phyloP scores from a whole-genome alignment of 2,329 filamentous ascomycete genomes.

The Fusarium oxysporum region DNA sequence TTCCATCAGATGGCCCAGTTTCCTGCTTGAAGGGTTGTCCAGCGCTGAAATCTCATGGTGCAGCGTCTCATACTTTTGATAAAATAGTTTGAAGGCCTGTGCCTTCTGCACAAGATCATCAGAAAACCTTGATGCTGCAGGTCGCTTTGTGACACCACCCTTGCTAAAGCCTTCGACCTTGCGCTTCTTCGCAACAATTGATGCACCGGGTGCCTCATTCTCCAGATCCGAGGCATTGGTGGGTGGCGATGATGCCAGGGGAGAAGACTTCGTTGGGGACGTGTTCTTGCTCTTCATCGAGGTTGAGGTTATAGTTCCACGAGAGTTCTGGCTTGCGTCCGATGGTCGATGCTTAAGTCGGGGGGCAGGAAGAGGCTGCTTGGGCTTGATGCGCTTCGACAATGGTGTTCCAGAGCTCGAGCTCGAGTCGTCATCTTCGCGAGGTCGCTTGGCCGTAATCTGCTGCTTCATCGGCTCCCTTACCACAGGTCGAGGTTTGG shows the following conservation, averaged over 20 bases:
- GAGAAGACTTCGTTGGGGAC: conserved; percentile 72
- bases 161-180: conserved; percentile 51
- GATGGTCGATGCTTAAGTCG: conserved; percentile 60
- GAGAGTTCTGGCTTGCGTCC: conserved; percentile 62
- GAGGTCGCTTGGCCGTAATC: conserved; percentile 60
- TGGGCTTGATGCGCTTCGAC: conserved; percentile 67
- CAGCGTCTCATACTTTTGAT: conserved; percentile 67
- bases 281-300: conserved; percentile 64
- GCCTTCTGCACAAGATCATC: conserved; percentile 64
- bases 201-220: conserved; percentile 49
- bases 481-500: conserved; percentile 45
- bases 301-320: conserved; percentile 52
- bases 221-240: conserved; percentile 74
- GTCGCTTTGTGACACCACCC: conserved; percentile 45
- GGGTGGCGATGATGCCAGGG: conserved; percentile 72
- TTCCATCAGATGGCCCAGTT: conserved; percentile 62
- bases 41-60: conserved; percentile 66
- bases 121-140: conserved; percentile 45
- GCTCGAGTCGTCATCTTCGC: conserved; percentile 66
- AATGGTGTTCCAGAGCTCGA: conserved; percentile 70
- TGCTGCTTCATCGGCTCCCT: conserved; percentile 51
- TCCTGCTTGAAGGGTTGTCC: conserved; percentile 62
- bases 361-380: conserved; percentile 52
- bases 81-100: conserved; percentile 65
- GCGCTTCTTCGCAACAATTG: conserved; percentile 57